Percentiles rank a stretch among this genome's conserved stretches.
Evolutionary conservation across 2,329 filamentous ascomycete genomes (phyloP).

Genomic region (Alternaria arborescens): DNA sequence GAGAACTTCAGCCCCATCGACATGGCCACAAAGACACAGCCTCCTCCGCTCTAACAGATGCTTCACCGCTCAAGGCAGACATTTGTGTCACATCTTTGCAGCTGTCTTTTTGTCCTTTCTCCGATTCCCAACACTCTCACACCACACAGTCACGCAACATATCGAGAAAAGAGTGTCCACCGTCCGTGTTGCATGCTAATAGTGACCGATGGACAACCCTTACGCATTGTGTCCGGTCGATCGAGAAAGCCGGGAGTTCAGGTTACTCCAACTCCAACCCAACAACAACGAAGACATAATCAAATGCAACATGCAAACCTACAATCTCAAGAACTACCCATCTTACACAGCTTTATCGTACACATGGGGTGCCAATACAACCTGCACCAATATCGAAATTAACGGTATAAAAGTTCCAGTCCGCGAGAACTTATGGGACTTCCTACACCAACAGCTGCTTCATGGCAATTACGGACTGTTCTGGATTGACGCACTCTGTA

Average conservation of each 20-base stretch:
- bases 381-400: not conserved
- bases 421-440: constrained; percentile 1
- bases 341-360: not conserved
- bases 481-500: constrained; percentile 38
- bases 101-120: not conserved
- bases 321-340: not conserved
- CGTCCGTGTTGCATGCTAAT: not conserved
- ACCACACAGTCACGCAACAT: not conserved
- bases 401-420: not conserved
- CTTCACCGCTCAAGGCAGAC: not conserved
- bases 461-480: not conserved
- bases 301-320: not conserved
- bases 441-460: not conserved
- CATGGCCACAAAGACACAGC: not conserved
- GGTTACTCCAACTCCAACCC: not conserved
- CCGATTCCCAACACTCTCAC: not conserved
- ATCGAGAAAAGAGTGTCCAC: not conserved
- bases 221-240: not conserved
- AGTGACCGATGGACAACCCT: not conserved
- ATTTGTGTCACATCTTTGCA: not conserved
- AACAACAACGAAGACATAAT: not conserved
- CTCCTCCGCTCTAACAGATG: not conserved
- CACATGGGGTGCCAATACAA: not conserved
- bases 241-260: not conserved
- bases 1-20: not conserved